Evolutionary conservation across 345 rosid genomes (phyloP).

Genomic region (Aquilaria yunnanensis): DNA sequence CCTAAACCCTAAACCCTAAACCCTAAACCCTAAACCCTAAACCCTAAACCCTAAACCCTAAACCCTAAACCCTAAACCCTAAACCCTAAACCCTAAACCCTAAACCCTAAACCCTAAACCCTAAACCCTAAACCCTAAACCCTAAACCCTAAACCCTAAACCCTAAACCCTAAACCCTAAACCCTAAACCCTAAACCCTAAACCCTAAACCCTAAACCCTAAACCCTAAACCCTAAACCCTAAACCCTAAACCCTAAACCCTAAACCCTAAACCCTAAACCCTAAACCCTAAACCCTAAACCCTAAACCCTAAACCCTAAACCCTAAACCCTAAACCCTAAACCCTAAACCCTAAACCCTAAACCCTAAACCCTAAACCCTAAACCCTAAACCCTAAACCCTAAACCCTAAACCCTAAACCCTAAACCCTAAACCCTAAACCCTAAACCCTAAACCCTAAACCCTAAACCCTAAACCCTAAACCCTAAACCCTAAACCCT

Average conservation of each 20-base stretch:
- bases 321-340: not conserved
- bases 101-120: too few relatives aligned
- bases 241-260: not conserved
- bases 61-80: not conserved
- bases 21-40: not conserved
- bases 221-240: not conserved
- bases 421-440: not conserved
- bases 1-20: not conserved
- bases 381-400: too few relatives aligned
- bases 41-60: not conserved
- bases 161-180: not conserved
- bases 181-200: fast-evolving
- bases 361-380: not conserved
- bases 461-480: not conserved
- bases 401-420: not conserved
- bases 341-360: not conserved
- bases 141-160: not conserved
- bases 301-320: too few relatives aligned
- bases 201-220: not conserved
- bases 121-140: too few relatives aligned
- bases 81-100: too few relatives aligned
- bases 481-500: too few relatives aligned
- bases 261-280: not conserved
- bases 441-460: not conserved
- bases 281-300: too few relatives aligned